Evolutionary conservation across 306 rosid genomes (phyloP).

Genomic region (Betula pendula): DNA sequence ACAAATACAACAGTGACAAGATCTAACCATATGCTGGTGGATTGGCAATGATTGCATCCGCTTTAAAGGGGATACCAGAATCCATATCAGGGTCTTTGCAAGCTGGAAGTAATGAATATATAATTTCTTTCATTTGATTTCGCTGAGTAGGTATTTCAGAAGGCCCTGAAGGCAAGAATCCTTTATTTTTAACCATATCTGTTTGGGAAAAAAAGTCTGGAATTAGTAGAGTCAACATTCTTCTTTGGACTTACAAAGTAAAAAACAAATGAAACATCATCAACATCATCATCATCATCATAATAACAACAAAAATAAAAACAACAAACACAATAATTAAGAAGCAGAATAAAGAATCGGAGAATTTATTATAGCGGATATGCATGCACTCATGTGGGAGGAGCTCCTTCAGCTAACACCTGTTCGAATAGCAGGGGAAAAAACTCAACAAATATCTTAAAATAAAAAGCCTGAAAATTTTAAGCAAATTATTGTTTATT

Average conservation of each 20-base stretch:
- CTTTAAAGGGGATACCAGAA: conserved; percentile 71
- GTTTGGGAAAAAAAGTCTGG: conserved; percentile 23
- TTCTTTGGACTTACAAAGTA: conserved; percentile 13
- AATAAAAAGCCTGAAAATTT: neutral
- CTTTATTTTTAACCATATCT: conserved; percentile 99
- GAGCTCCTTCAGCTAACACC: neutral
- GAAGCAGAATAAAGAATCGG: neutral
- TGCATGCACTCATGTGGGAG: neutral
- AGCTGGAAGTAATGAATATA: conserved; percentile 80
- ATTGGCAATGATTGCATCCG: conserved; percentile 95
- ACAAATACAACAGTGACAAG: conserved; percentile 26
- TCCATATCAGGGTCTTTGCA: conserved; percentile 91
- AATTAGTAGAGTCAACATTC: neutral
- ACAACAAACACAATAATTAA: neutral
- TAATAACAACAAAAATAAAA: neutral
- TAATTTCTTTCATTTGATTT: conserved; percentile 91
- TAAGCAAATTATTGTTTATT: neutral
- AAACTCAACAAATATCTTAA: neutral
- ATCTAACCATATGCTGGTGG: conserved; percentile 96
- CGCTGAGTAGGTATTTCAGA: conserved; percentile 92
- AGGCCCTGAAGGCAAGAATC: conserved; percentile 98
- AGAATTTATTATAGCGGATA: neutral
- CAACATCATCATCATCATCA: no score
- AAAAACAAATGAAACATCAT: conserved; percentile 2
- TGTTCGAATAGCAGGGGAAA: neutral